These are phyloP conservation scores for Parachaetomium inaequale DNA, from an alignment of 495 filamentous ascomycete genomes.

Conservation along the genomic window DNA sequence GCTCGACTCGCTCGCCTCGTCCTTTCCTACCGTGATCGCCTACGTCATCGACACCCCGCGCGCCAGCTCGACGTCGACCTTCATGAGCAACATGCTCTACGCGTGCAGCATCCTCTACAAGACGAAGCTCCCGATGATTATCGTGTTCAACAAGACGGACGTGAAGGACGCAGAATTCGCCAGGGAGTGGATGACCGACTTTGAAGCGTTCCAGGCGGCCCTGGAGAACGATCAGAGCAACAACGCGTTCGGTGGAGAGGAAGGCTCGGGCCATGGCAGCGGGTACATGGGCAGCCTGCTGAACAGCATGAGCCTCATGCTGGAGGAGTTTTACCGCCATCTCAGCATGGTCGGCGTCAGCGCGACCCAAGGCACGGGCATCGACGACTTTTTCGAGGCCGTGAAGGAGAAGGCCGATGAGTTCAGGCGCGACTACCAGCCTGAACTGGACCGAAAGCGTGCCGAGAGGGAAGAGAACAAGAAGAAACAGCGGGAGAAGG, in stretches of 20 bases:
- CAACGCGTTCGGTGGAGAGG: constrained; percentile 71
- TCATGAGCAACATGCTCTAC: constrained; percentile 99
- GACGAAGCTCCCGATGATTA: constrained; percentile 94
- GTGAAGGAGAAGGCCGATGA: constrained; percentile 83
- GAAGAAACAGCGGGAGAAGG: constrained; percentile 64
- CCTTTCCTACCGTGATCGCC: constrained; percentile 92
- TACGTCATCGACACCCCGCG: constrained; percentile 97
- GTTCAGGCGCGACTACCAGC: constrained; percentile 87
- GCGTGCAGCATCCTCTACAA: constrained; percentile 98
- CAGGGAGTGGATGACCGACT: constrained; percentile 99
- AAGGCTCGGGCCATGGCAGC: constrained; percentile 67
- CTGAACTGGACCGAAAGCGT: constrained; percentile 78
- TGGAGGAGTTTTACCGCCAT: constrained; percentile 96
- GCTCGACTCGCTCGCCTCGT: constrained; percentile 86
- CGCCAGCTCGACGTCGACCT: constrained; percentile 86
- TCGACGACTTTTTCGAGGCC: constrained; percentile 88
- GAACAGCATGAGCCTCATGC: constrained; percentile 95
- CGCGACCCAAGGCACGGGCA: constrained; percentile 85
- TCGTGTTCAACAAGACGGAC: constrained; percentile 98
- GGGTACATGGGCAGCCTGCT: constrained; percentile 96
- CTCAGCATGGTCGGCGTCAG: constrained; percentile 89
- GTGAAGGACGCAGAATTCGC: constrained; percentile 86
- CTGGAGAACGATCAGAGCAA: constrained; percentile 72
- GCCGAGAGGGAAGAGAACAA: constrained; percentile 72
- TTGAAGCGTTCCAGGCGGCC: constrained; percentile 89